These are phyloP conservation scores for Globisporangium splendens DNA, from an alignment of 352 stramenopile species.

Conservation along the genomic window DNA sequence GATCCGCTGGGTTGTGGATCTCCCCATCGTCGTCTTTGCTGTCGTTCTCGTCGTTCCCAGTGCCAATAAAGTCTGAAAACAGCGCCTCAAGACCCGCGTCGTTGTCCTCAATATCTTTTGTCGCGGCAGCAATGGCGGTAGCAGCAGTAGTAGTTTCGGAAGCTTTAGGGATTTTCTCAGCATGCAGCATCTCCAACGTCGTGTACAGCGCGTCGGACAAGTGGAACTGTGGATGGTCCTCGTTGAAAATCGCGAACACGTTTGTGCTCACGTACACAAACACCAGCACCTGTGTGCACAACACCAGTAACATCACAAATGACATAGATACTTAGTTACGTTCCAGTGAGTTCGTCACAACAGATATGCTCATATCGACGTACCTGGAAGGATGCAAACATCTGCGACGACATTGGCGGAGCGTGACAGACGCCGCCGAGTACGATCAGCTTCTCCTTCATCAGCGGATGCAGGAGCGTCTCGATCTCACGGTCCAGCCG, in stretches of 20 bases:
- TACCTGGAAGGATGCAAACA: conserved; percentile 73
- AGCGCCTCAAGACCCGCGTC: conserved; percentile 54
- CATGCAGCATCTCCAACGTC: conserved; percentile 47
- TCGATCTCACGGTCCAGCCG: conserved; percentile 61
- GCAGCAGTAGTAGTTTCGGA: not conserved
- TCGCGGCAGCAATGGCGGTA: not conserved
- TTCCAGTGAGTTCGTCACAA: no score
- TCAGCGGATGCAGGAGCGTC: conserved; percentile 51
- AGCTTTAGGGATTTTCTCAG: not conserved
- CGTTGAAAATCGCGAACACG: conserved; percentile 64
- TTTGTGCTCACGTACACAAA: conserved; percentile 58
- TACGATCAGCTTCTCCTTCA: conserved; percentile 52
- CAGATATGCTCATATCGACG: not conserved
- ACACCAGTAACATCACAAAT: not conserved
- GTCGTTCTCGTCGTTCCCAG: conserved; percentile 14
- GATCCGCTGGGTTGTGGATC: conserved; percentile 22
- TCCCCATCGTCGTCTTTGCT: conserved; percentile 5
- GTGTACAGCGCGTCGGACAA: conserved; percentile 61
- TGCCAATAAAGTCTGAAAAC: conserved; percentile 59
- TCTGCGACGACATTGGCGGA: conserved; percentile 36
- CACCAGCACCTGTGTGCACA: conserved; percentile 27
- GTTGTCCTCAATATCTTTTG: conserved; percentile 16
- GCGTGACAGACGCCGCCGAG: conserved; percentile 47
- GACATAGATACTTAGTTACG: not conserved
- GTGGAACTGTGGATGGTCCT: conserved; percentile 53